Base-by-base conservation (phyloP, 768 basidiomycete genomes). In the Tylopilus plumbeoviolaceoides region DNA sequence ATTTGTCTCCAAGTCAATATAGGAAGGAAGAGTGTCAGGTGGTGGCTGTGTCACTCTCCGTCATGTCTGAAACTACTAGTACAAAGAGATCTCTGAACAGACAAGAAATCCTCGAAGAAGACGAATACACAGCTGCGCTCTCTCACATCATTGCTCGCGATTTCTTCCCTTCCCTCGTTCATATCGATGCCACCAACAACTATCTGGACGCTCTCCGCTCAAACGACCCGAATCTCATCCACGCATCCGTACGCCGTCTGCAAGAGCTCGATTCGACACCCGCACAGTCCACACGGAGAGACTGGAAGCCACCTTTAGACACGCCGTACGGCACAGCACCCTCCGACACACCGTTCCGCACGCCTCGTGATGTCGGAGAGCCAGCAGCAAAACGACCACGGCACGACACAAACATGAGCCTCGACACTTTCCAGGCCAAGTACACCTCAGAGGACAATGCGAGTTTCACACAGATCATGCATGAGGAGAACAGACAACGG, bases 381-480 rank as follows among this genome's bases (percentile, higher is more conserved):
- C 74, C 78, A 23, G 67, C 76, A 3, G 56, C 67, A 56, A 85
- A 91, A 71, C 78, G 83, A 51, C 63, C 76, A 30, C 80, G 79
- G 51, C 84, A 80, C 60, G 79, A 90, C 59, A 72, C 74, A 3
- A 66, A 75, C 54, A 72, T 92, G 64, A 84, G 80, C 50, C 78
- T 98, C 17, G 93, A 98, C 67, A 73, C 74, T 15, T 99, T 98
- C 68, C 97, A 98, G 67, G 82, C 91, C 0, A 80, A 80, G 40
- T 97, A 91, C 67, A 98, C 97, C 2, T 97, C 94, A 0, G 94
- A 98, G 65, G 97, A 99, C 70, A 99, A 99, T 68, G 84, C 95
- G 6, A 97, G 94, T 54, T 98, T 99, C 67, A 91, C 93, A 9
- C 78, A 91, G 57, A 95, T 98, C 54, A 72, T 99, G 50, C 84